Base-by-base conservation (phyloP, 2,329 filamentous ascomycete genomes). In the Colletotrichum sp. region DNA sequence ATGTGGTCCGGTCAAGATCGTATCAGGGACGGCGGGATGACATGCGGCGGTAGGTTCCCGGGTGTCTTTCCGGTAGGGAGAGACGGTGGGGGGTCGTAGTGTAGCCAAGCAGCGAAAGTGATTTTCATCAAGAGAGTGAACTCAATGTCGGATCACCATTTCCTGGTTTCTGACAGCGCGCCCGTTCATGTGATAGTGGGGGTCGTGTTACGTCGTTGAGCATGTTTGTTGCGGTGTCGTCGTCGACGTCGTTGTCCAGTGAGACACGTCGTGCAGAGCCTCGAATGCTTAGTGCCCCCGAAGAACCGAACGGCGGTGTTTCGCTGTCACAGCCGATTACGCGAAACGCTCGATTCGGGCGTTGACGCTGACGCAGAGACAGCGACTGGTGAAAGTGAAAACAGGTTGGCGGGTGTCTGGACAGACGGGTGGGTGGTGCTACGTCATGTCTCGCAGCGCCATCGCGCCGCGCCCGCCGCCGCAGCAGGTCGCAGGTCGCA, bases 151-250 rank as follows among this genome's bases (percentile, higher is more conserved):
- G 49, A 75, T 68, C 55, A 65, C 59, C 39, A 73, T 52, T 34
- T 55, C 44, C 67, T 24, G 28, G 34, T 52, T 16, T 15, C 4
- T 36, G 34, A 6, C 30, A 28, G n/a, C 15, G 24, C 39, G 44
- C 44, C 44, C 44, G 59, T 69, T 74, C 70, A 73, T 76, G 74
- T 74, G 64, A 65, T 36, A 60, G 74, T 73, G 74, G 70, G 49
- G 71, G n/a, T 60, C 16, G 21, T 26, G 66, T 64, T 76, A 69
- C 73, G 72, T 73, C 63, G 72, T 76, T 55, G 62, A 28, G 8
- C 26, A 63, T 62, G 30, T 36, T 62, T 32, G 30, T 32, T 0
- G 71, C 36, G 68, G 52, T 24, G 44, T 52, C 44, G 44, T 52
- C 44, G 44, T 21, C 44, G 44, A 52, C 44, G 44, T 32, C 26